phyloP scores from a whole-genome alignment of 108 stramenopile genomes.

The Epithemia pelagica region DNA sequence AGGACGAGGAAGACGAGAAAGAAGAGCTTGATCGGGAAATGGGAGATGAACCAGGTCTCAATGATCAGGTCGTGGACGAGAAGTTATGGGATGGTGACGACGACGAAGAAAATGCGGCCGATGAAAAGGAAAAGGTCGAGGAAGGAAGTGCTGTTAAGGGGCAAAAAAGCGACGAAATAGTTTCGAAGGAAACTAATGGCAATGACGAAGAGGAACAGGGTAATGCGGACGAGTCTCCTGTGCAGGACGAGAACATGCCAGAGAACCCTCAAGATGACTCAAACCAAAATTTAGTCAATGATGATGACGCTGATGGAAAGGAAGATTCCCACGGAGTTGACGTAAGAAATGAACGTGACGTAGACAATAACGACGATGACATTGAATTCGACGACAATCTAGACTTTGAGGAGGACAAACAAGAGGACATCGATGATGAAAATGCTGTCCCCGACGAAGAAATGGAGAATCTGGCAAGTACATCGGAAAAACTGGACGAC shows the following conservation, averaged over 20 bases:
- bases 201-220: conserved; percentile 31
- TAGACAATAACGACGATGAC: conserved; percentile 32
- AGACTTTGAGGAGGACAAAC: conserved; percentile 20
- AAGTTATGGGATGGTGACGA: conserved; percentile 95
- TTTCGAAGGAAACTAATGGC: conserved; percentile 88
- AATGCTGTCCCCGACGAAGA: conserved; percentile 8
- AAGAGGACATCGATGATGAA: conserved; percentile 19
- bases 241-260: background rate
- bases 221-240: conserved; percentile 4
- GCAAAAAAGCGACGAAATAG: conserved; percentile 82
- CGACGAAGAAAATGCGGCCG: conserved; percentile 78
- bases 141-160: conserved; percentile 83
- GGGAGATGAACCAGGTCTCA: conserved; percentile 86
- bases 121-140: conserved; percentile 91
- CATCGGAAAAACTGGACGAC: conserved; percentile 8
- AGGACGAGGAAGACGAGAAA: conserved; percentile 77
- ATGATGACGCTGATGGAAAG: conserved; percentile 69
- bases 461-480: conserved; percentile 11
- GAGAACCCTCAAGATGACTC: conserved; percentile 10
- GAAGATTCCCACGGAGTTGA: conserved; percentile 75
- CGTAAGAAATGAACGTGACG: conserved; percentile 44
- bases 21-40: conserved; percentile 98
- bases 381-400: conserved; percentile 30
- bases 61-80: conserved; percentile 95
- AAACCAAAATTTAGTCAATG: conserved; percentile 49